A percentile compares a stretch with the other conserved stretches of the same genome.
These are phyloP conservation scores for Neurospora africana DNA, from an alignment of 495 filamentous ascomycete species.

Conservation along the genomic window DNA sequence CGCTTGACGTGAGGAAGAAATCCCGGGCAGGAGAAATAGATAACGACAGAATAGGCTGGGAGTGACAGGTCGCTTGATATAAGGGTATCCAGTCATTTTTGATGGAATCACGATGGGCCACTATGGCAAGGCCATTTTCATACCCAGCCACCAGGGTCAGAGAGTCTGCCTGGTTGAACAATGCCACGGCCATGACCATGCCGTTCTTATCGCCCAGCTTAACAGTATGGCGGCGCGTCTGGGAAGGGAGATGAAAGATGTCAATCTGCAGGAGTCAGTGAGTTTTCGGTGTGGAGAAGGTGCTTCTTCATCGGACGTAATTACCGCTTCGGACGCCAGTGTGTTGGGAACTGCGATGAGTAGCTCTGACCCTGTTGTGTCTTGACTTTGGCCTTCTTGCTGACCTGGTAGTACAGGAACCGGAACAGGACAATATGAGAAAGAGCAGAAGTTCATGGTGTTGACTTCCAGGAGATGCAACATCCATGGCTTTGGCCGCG, in stretches of 20 bases:
- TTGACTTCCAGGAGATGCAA: slow-evolving; percentile 77
- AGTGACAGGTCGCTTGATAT: slow-evolving; percentile 60
- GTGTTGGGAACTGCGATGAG: slow-evolving; percentile 70
- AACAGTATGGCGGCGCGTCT: slow-evolving; percentile 57
- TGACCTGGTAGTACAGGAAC: background rate
- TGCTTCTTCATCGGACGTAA: slow-evolving; percentile 9
- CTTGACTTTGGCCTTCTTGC: background rate
- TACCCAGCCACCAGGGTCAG: slow-evolving; percentile 63
- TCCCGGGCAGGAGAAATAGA: slow-evolving; percentile 45
- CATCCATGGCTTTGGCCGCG: slow-evolving; percentile 64
- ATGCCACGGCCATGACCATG: slow-evolving; percentile 80
- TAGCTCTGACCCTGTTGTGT: slow-evolving; percentile 24
- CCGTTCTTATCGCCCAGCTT: slow-evolving; percentile 53
- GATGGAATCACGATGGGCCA: slow-evolving; percentile 29
- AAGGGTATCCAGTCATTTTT: slow-evolving; percentile 44
- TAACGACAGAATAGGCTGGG: slow-evolving; percentile 78
- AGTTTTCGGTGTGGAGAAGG: background rate
- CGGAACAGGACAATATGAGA: slow-evolving; percentile 47
- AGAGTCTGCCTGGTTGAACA: slow-evolving; percentile 38
- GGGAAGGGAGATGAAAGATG: slow-evolving; percentile 73
- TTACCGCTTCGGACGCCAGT: slow-evolving; percentile 60
- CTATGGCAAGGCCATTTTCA: slow-evolving; percentile 69
- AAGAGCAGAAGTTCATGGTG: slow-evolving; percentile 91
- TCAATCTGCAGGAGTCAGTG: slow-evolving; percentile 46
- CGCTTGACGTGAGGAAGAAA: slow-evolving; percentile 72